These are phyloP conservation scores for Populus simonii DNA, from an alignment of 345 rosid genomes.

Conservation along the genomic window DNA sequence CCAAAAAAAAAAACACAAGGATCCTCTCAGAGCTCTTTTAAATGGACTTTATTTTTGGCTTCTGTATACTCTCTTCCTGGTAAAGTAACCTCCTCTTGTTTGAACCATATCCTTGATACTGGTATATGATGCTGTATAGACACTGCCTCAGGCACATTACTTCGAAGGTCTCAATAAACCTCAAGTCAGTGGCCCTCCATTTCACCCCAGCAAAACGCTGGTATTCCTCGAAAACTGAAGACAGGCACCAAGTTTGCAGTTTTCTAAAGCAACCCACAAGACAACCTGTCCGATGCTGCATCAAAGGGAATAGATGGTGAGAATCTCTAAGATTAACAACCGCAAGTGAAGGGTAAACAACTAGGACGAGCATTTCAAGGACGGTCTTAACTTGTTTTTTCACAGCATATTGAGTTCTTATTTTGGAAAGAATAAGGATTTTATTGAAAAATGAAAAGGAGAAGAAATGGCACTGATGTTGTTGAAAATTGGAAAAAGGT, in stretches of 20 bases:
- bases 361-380: neutral
- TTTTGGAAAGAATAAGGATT: no score
- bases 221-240: slow-evolving; percentile 74
- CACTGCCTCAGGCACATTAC: slow-evolving; percentile 47
- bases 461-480: no score
- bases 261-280: slow-evolving; percentile 87
- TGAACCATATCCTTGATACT: slow-evolving; percentile 64
- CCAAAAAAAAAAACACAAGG: slow-evolving; percentile 6
- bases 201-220: slow-evolving; percentile 58
- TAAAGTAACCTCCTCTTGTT: slow-evolving; percentile 64
- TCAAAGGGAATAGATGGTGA: neutral
- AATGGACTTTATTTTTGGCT: slow-evolving; percentile 33
- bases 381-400: no score
- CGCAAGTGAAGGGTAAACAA: neutral
- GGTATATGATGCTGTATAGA: slow-evolving; percentile 64
- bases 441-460: no score
- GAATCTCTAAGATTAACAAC: neutral
- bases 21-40: neutral
- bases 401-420: no score
- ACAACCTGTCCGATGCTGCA: slow-evolving; percentile 89
- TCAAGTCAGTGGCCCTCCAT: slow-evolving; percentile 51
- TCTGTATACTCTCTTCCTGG: slow-evolving; percentile 51
- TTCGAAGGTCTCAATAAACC: slow-evolving; percentile 61
- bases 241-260: slow-evolving; percentile 71
- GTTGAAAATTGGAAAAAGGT: no score